Base-by-base conservation (phyloP, 805 yeast species). In the Yamadazyma nakazawae region DNA sequence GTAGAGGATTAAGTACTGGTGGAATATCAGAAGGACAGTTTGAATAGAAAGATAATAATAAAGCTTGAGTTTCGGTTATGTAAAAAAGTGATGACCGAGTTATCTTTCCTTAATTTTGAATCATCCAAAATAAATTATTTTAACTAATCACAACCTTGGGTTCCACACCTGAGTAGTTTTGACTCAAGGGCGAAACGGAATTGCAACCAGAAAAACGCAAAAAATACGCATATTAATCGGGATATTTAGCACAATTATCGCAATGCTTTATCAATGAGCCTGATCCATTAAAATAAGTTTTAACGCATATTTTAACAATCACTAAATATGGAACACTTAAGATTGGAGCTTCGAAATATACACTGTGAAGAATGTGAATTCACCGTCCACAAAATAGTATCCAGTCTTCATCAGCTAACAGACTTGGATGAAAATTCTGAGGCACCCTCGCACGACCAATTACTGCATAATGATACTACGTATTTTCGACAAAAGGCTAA, bases 291-390 rank as follows among this genome's bases (percentile, higher is more conserved):
- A 34, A 34, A 34, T 26, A 31, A 26, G 34, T 13, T 11, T n/a
- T 39, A 21, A 21, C 4, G 24, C 24, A 7, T 21, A 39, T 39
- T 18, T 26, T 10, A 31, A 26, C 34, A n/a, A 14, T n/a, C 32
- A 21, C 24, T 7, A 19, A 21, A 2, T n/a, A 63, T 64, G 64
- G 60, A 62, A 36, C 57, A 52, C 41, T 50, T 62, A 37, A 49
- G 44, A 18, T 31, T 60, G 18, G 47, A 46, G 17, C 52, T 80
- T 34, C 67, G 64, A 3, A 81, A 82, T 51, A 67, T 81, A 34
- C 86, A 81, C 56, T 82, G 87, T 55, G 65, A 63, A 2, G 76
- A 75, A 34, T 82, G 87, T 55, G 76, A 72, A 49, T 51, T 52
- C 2, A 59, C 70, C 11, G 66, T 81, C 17, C 52, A 43, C 25